These are phyloP conservation scores for Trypanosoma lewisi DNA, from an alignment of 208 protist species.

Conservation along the genomic window DNA sequence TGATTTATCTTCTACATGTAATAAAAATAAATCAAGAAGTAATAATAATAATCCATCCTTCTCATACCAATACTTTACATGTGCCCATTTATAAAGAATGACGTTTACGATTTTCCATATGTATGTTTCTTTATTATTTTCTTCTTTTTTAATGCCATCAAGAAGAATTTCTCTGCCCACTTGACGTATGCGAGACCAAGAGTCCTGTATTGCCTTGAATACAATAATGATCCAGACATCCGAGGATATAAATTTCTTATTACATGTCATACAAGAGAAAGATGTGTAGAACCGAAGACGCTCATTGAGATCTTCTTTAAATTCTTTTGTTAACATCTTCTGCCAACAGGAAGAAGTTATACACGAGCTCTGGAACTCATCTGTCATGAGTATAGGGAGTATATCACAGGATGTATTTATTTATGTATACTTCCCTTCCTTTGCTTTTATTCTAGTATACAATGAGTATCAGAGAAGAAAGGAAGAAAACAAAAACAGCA, in stretches of 20 bases:
- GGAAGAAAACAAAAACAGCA: too few species aligned
- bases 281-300: slow-evolving; percentile 28
- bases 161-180: slow-evolving; percentile 20
- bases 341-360: background rate
- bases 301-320: slow-evolving; percentile 29
- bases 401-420: background rate
- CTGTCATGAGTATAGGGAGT: background rate
- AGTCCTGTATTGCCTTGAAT: slow-evolving; percentile 61
- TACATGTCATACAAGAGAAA: slow-evolving; percentile 2
- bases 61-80: slow-evolving; percentile 26
- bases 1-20: background rate
- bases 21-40: slow-evolving; percentile 2
- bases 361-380: background rate
- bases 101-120: slow-evolving; percentile 1
- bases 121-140: background rate
- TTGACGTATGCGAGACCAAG: slow-evolving; percentile 59
- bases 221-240: slow-evolving; percentile 38
- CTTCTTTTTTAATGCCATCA: background rate
- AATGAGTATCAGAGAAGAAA: too few species aligned
- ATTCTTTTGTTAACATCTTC: slow-evolving; percentile 11
- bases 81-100: slow-evolving; percentile 16
- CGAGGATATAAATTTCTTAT: background rate
- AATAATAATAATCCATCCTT: slow-evolving; percentile 25
- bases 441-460: background rate
- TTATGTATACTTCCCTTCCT: background rate